Base-by-base conservation (phyloP, 495 filamentous ascomycete species). In the Geopyxis carbonaria region DNA sequence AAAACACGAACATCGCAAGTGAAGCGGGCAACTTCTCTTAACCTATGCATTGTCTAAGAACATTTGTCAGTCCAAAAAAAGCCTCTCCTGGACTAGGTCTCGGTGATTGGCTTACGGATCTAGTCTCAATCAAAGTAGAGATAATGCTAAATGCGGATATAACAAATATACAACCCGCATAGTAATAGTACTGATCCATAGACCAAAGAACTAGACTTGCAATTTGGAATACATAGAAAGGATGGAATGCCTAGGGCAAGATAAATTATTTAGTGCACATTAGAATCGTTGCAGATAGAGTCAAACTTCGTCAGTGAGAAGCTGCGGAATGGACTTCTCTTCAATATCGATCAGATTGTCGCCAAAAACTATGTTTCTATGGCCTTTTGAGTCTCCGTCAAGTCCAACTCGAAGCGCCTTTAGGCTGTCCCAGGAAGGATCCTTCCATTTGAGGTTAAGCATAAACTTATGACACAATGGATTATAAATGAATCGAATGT, bases 161-260 rank as follows among this genome's bases (percentile, higher is more conserved):
- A 38, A 91, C 49, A 47, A 99, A 92, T 43, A 99, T 99, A 57
- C 86, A 93, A 21, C 72, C 66, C 22, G 91, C 91, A 64, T 99
- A 99, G 56, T 94, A 95, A 49, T 93, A 95, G 51, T 99, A 99
- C 47, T 86, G 64, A 51, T 99, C 91, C 21, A 93, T 45, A 11
- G 86, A 92, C 91, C 91, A 99, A 3, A 99, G 75, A 32, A 89
- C 57, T 40, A 99, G 63, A 63, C 91, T 95, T 22, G 83, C 86
- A 50, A 99, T 75, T 56, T 99, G 91, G 59, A 99, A 99, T 24
- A 94, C 76, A 53, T 95, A 99, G 61, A 99, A 95, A 2, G 91
- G 91, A 53, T 95, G 89, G 55, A 99, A 83, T 3, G 78, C 83
- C 78, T 89, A 46, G 10, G 11, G 6, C 22, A 36, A 36, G 11